Base-by-base conservation (phyloP, 2,329 filamentous ascomycete genomes). In the Xylaria sp. region DNA sequence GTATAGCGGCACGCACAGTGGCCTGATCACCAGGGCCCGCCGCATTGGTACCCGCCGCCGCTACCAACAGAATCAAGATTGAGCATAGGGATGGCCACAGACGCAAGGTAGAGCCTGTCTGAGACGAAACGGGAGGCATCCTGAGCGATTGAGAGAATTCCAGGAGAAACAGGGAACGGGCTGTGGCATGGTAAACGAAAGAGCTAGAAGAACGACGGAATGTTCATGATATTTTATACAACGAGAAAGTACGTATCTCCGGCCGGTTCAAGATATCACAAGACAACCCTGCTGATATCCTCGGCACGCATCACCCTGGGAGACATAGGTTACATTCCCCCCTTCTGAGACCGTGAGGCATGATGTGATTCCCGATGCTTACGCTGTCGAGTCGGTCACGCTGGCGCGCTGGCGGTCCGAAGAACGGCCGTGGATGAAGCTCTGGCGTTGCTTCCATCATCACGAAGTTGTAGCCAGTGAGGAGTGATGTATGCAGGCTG, bases 1-100 rank as follows among this genome's bases (percentile, higher is more conserved):
- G 72, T 56, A 82, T 76, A 14, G 71, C 70, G 19, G 45, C 56
- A 24, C 12, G 53, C 19, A 62, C 63, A 4, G 66, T 64, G 45
- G 32, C 54, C 2, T 9, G 53, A 48, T 71, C 61, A 8, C 63
- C 66, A 3, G 66, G 66, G 12, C 69, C 66, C 2, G 60, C 60
- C 17, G 63, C 60, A 1, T 27, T 17, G 47, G 47, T 48, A 14
- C 57, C 54, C 24, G 21, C 48, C 30, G 32, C 47, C 4, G 19
- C 61, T 3, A 56, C 9, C 7, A 30, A 58, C 27, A 27, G 55
- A 2, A 51, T 24, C 32, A 57, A 24, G 12, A 61, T 24, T 7
- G 34, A 60, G 34, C 11, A 45, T 19, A 70, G 9, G 12, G 36
- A 63, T 14, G 45, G 36, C 58, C 54, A 54, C 4, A 63, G 36